Base-by-base conservation (phyloP, 2,329 filamentous ascomycete genomes). In the Magnaporthiopsis poae region DNA sequence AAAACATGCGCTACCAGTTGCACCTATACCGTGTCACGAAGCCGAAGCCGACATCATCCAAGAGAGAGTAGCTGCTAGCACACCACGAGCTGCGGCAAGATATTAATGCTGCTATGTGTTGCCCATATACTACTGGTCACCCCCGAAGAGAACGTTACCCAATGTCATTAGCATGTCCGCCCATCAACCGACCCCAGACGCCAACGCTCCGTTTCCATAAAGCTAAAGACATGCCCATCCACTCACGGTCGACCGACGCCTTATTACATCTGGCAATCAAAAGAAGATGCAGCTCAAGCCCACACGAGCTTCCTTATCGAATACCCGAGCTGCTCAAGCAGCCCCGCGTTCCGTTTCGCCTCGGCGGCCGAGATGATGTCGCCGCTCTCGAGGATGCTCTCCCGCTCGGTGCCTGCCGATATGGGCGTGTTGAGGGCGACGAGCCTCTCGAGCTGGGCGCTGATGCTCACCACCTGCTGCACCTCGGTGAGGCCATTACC, bases 1-100 rank as follows among this genome's bases (percentile, higher is more conserved):
- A 98, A 79, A 91, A 97, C 74, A 96, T 97, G 93, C 87, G 93
- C 62, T 96, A 94, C 77, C 94, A 98, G 77, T 82, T 96, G 71
- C 92, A 97, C 79, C 74, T 97, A 21, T 98, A 96, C 70, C 79
- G 79, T 33, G 76, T 67, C n/a, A 65, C 18, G 33, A 60, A 46
- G 31, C 31, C 31, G 31, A 31, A 31, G n/a, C 25, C 61, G 61
- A 52, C 11, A 2, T 25, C 11, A 39, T 11, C 25, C 62, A 66
- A 25, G 65, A 65, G 11, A 56, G 13, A 59, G 3, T 31, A 61
- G 52, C 31, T 36, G 12, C 12, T 36, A 8, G 29, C 4, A 4
- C 21, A 18, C 18, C 25, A 18, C 36, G 61, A 13, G 36, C 27
- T 9, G 39, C 27, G 39, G 13, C 18, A 21, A 33, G n/a, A 60